phyloP scores from a whole-genome alignment of 2,329 filamentous ascomycete genomes.

The Penicillium aurantiogriseum region DNA sequence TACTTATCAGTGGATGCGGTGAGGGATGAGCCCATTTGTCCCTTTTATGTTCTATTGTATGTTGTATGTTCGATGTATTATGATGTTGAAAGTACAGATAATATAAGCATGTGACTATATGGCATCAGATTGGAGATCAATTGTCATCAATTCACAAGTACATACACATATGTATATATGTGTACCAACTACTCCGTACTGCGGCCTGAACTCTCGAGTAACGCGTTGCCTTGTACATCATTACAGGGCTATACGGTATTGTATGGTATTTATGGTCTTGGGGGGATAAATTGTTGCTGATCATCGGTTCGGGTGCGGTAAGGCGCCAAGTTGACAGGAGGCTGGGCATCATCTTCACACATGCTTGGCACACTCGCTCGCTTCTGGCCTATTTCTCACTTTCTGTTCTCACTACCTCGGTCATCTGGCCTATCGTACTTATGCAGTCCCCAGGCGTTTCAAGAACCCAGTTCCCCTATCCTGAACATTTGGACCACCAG shows the following conservation, averaged over 20 bases:
- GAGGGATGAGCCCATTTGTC: background rate
- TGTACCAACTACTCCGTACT: too few species aligned
- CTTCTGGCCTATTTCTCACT: conserved; percentile 3
- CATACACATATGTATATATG: background rate
- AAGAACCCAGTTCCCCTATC: conserved; percentile 4
- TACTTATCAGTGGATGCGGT: conserved; percentile 6
- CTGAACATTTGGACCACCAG: conserved; percentile 7
- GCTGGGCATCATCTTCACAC: conserved; percentile 15
- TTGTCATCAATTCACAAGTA: background rate
- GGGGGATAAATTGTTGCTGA: background rate
- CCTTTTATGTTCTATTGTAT: background rate
- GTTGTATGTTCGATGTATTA: background rate
- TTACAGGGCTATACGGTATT: conserved; percentile 6
- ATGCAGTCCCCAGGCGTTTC: conserved; percentile 4
- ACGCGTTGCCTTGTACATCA: background rate
- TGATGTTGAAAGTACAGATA: background rate
- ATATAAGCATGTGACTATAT: background rate
- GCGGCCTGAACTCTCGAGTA: background rate
- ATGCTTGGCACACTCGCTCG: conserved; percentile 7
- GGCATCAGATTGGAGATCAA: background rate
- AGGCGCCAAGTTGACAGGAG: conserved; percentile 9
- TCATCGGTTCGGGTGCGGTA: conserved; percentile 7
- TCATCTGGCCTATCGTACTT: background rate
- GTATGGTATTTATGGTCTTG: conserved; percentile 1
- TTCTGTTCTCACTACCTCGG: background rate